Conservation (phyloP, 106 monocot species). For the Phalaenopsis aphrodite region DNA sequence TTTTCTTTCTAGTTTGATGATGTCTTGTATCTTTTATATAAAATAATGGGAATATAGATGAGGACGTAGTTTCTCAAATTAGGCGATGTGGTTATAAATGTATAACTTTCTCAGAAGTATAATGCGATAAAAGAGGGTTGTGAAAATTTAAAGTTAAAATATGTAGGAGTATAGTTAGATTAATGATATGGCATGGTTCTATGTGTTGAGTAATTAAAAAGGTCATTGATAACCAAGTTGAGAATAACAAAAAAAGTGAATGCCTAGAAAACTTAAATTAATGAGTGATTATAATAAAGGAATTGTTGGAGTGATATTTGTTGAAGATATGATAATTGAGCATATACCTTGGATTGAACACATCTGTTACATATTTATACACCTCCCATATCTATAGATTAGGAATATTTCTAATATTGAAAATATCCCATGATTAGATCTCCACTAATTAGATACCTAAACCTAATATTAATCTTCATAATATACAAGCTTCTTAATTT, state of each 20-base stretch:
- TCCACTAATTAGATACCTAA: too few species aligned
- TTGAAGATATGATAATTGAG: too few species aligned
- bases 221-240: not conserved
- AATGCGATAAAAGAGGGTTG: not conserved
- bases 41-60: not conserved
- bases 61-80: not conserved
- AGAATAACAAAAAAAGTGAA: not conserved
- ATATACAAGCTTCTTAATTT: too few species aligned
- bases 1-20: not conserved
- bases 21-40: not conserved
- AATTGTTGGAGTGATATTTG: too few species aligned
- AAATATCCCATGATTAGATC: too few species aligned
- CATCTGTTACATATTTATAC: too few species aligned
- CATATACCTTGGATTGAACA: too few species aligned
- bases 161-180: not conserved
- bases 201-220: not conserved
- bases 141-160: not conserved
- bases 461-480: too few species aligned
- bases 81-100: not conserved
- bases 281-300: too few species aligned
- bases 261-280: too few species aligned
- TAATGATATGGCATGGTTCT: not conserved
- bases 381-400: too few species aligned
- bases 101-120: not conserved
- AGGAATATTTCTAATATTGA: too few species aligned